Conservation (phyloP, 1,139 yeast genomes). For the Pichia kudriavzevii region DNA sequence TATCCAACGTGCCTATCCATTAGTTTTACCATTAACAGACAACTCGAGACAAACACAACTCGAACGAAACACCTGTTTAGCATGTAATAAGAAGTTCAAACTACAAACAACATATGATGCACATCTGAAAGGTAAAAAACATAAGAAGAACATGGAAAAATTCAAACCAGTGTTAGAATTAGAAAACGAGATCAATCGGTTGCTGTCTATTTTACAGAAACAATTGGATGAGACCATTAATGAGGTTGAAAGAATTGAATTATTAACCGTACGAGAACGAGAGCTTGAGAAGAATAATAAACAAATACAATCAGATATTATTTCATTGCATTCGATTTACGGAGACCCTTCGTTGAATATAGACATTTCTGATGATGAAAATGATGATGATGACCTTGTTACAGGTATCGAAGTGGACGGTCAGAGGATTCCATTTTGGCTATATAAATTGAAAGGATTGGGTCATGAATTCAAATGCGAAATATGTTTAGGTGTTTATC, state of each 20-base stretch:
- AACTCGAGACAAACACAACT: background rate
- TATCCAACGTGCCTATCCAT: constrained; percentile 43
- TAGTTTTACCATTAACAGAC: constrained; percentile 26
- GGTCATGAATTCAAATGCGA: constrained; percentile 73
- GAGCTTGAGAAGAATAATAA: constrained; percentile 44
- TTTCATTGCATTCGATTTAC: constrained; percentile 14
- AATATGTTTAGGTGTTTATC: constrained; percentile 76
- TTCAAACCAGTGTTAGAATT: constrained; percentile 17
- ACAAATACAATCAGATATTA: constrained; percentile 12
- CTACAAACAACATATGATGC: constrained; percentile 58
- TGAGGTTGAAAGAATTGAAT: constrained; percentile 58
- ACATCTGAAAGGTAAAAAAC: constrained; percentile 75
- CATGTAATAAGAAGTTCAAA: constrained; percentile 60
- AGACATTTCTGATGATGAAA: constrained; percentile 19
- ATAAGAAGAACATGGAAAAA: constrained; percentile 35
- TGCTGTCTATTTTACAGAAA: too few species aligned
- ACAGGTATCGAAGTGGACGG: constrained; percentile 88
- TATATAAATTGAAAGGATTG: constrained; percentile 82
- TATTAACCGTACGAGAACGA: constrained; percentile 70
- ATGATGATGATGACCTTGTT: constrained; percentile 21
- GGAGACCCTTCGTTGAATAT: constrained; percentile 20
- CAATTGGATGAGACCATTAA: constrained; percentile 43
- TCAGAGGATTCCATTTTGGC: constrained; percentile 87
- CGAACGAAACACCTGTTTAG: constrained; percentile 39
- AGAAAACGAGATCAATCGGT: too few species aligned